These are phyloP conservation scores for Morella rubra DNA, from an alignment of 306 rosid genomes.

Conservation along the genomic window DNA sequence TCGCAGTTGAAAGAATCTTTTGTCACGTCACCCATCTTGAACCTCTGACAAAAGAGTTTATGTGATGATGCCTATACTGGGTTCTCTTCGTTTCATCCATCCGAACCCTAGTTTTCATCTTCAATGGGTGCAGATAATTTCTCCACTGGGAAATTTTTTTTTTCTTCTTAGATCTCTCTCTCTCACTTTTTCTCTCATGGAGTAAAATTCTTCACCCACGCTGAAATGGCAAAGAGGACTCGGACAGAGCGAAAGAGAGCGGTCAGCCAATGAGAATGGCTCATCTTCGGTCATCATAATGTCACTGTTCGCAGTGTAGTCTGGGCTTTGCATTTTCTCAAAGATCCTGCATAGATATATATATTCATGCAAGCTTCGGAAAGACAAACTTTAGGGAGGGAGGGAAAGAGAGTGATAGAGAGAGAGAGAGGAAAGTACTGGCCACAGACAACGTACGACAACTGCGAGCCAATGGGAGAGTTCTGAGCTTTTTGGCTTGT, in stretches of 20 bases:
- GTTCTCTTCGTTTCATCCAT: constrained; percentile 36
- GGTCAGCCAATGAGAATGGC: constrained; percentile 39
- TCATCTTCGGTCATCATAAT: constrained; percentile 36
- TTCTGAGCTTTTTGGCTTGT: constrained; percentile 57
- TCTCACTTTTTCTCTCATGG: constrained; percentile 19
- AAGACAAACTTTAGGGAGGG: constrained; percentile 4
- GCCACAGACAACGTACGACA: constrained; percentile 43
- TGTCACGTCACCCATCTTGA: constrained; percentile 76
- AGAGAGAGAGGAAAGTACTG: constrained; percentile 11
- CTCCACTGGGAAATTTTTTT: constrained; percentile 7
- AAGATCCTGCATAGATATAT: constrained; percentile 50
- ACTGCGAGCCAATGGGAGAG: constrained; percentile 60
- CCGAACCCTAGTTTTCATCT: constrained; percentile 46
- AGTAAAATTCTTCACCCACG: constrained; percentile 35
- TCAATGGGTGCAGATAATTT: constrained; percentile 21
- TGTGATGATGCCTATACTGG: constrained; percentile 55
- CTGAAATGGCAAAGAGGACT: constrained; percentile 15
- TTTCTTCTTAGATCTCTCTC: constrained; percentile 1
- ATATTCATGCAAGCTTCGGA: constrained; percentile 47
- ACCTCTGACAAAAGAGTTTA: constrained; percentile 66
- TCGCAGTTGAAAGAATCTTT: constrained; percentile 58
- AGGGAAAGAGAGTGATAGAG: constrained; percentile 1
- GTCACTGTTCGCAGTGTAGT: constrained; percentile 41
- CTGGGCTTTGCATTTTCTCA: constrained; percentile 44
- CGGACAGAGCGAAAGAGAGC: constrained; percentile 36